Conservation (phyloP, 805 yeast species). For the Yarrowia deformans region DNA sequence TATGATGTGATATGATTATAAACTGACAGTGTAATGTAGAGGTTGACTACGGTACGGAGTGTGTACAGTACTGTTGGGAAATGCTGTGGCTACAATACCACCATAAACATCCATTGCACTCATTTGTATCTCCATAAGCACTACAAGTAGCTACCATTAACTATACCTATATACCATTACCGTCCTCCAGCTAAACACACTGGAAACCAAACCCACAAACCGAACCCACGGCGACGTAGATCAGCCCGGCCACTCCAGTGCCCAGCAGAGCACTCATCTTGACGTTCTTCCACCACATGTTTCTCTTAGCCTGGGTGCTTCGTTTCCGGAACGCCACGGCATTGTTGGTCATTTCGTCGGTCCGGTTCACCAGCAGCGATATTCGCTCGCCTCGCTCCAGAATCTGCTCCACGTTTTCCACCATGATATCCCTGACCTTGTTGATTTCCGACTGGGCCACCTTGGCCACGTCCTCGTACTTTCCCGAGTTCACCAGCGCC, state of each 20-base stretch:
- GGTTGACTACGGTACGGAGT: too few species aligned
- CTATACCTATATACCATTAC: not conserved
- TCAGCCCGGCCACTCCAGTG: conserved; percentile 17
- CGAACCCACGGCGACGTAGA: conserved; percentile 3
- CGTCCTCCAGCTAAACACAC: conserved; percentile 5
- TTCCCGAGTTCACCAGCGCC: conserved; percentile 42
- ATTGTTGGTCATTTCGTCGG: conserved; percentile 71
- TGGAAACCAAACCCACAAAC: conserved; percentile 38
- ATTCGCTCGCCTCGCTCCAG: conserved; percentile 81
- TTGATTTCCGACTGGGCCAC: conserved; percentile 59
- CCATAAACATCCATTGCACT: too few species aligned
- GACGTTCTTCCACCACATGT: conserved; percentile 70
- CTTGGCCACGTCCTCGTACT: conserved; percentile 44
- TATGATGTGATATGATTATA: too few species aligned
- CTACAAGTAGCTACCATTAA: too few species aligned
- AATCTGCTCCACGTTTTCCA: conserved; percentile 73
- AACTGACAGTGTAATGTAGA: too few species aligned
- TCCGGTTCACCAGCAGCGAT: conserved; percentile 74
- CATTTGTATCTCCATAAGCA: not conserved
- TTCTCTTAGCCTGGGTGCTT: conserved; percentile 67
- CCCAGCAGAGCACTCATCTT: conserved; percentile 41
- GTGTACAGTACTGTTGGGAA: too few species aligned
- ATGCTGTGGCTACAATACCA: too few species aligned
- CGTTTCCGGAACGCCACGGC: conserved; percentile 74
- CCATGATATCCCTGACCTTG: conserved; percentile 71